These are phyloP conservation scores for Solanum microdontum DNA, from an alignment of 257 asterid genomes.

Conservation along the genomic window DNA sequence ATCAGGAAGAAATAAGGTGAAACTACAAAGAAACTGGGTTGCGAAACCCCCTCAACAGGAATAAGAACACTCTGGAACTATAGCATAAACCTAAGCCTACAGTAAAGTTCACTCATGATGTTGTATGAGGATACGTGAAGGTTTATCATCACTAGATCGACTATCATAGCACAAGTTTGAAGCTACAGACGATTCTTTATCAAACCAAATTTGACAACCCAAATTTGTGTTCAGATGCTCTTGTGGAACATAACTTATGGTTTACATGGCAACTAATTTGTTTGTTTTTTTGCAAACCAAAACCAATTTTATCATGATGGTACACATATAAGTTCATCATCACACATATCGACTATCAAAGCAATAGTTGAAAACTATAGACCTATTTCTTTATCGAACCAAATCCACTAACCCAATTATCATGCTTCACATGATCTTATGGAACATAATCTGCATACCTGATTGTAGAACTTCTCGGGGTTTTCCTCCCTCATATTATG, in stretches of 20 bases:
- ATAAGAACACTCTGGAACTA: background rate
- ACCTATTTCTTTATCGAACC: background rate
- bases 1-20: background rate
- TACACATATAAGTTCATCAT: background rate
- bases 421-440: background rate
- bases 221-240: background rate
- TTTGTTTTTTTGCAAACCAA: background rate
- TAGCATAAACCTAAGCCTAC: background rate
- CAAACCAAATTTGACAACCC: background rate
- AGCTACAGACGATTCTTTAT: background rate
- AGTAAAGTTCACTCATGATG: background rate
- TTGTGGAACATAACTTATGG: background rate
- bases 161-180: background rate
- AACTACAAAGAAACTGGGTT: background rate
- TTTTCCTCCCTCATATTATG: conserved; percentile 97
- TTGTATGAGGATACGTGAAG: background rate
- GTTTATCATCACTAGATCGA: background rate
- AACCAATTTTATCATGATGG: background rate
- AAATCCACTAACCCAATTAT: background rate
- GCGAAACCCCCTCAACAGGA: background rate
- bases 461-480: conserved; percentile 97
- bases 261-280: background rate
- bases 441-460: conserved; percentile 32
- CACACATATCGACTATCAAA: background rate
- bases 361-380: background rate